These are phyloP conservation scores for Peniophora sp. DNA, from an alignment of 1,284 basidiomycete genomes.

Conservation along the genomic window DNA sequence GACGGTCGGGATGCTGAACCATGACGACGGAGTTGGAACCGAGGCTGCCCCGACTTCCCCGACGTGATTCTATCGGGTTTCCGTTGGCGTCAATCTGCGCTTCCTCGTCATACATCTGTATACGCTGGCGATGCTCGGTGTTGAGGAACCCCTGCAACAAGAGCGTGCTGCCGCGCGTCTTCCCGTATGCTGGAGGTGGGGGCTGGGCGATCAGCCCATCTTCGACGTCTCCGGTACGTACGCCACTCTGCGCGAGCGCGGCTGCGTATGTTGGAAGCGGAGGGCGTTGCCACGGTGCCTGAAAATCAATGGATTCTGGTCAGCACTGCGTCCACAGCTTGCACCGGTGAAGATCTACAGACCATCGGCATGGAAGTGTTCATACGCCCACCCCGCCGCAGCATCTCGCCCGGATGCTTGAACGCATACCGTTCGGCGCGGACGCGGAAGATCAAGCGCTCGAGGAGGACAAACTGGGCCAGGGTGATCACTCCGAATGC, in stretches of 20 bases:
- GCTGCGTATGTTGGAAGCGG: conserved; percentile 65
- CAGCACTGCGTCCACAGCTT: too few relatives aligned
- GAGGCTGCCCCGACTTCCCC: background rate
- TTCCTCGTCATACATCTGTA: conserved; percentile 8
- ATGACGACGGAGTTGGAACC: conserved; percentile 5
- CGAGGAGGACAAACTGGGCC: conserved; percentile 50
- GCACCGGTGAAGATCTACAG: background rate
- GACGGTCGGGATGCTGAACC: conserved; percentile 21
- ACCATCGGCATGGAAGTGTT: conserved; percentile 37
- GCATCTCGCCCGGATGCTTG: conserved; percentile 47
- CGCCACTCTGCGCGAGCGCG: conserved; percentile 56
- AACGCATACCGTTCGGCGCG: conserved; percentile 57
- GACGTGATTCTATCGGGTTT: conserved; percentile 3
- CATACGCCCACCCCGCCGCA: conserved; percentile 29
- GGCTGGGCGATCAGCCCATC: conserved; percentile 56
- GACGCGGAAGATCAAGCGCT: conserved; percentile 51
- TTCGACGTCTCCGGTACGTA: conserved; percentile 68
- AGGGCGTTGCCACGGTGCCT: conserved; percentile 58
- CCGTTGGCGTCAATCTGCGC: conserved; percentile 18
- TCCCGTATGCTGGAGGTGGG: conserved; percentile 66
- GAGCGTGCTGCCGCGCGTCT: conserved; percentile 60
- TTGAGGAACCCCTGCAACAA: conserved; percentile 47
- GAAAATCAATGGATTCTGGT: background rate
- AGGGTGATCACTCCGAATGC: conserved; percentile 42
- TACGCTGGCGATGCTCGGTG: conserved; percentile 37